Evolutionary conservation across 1,139 yeast genomes (phyloP), one percentile per base, ranked within the genome.

Genomic region (Suhomyces panamericanus): DNA sequence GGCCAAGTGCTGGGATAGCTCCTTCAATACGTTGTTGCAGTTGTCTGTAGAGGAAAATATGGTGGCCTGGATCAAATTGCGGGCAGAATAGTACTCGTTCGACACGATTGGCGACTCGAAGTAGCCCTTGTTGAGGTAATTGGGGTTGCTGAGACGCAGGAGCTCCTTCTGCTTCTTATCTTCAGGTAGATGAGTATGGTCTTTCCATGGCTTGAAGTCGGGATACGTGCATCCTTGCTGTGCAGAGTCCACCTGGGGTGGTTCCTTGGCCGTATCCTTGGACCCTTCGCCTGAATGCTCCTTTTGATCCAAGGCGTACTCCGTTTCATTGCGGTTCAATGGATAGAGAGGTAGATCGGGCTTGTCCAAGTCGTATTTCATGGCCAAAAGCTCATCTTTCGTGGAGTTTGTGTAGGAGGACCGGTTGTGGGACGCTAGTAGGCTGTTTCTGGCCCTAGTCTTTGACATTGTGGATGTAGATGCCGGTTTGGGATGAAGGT

Each of bases 141-240:
- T 56, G 1, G 69, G 55, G 44, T 69, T 67, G 42, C 59, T 61
- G 51, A 70, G 56, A 42, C 62, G 61, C 35, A 53, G 62, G 28
- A 57, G 57, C 32, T 66, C 71, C 17, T 51, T 53, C 38, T 57
- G 58, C 8, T 57, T 50, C 43, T 57, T 50, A 3, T 54, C 56
- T 54, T 52, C 68, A 0, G 75, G 81, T 44, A 85, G 81, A 32
- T 74, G 76, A 4, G 77, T 58, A 10, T 78, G 77, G 55, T 85
- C 91, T 43, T 72, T 69, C 96, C 96, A 89, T 0, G 95, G 88
- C 46, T 71, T 71, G 60, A 82, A 88, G 64, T 89, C 96, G 0
- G 96, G 96, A 56, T 77, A 85, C 2, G 77, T 66, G 38, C 5
- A 35, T 16, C 36, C 35, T 3, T 10, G 4, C 2, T 4, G 9